Evolutionary conservation across 129 eudicot genomes (phyloP), one percentile per base, ranked within the genome.

Genomic region (Flaveria trinervia): DNA sequence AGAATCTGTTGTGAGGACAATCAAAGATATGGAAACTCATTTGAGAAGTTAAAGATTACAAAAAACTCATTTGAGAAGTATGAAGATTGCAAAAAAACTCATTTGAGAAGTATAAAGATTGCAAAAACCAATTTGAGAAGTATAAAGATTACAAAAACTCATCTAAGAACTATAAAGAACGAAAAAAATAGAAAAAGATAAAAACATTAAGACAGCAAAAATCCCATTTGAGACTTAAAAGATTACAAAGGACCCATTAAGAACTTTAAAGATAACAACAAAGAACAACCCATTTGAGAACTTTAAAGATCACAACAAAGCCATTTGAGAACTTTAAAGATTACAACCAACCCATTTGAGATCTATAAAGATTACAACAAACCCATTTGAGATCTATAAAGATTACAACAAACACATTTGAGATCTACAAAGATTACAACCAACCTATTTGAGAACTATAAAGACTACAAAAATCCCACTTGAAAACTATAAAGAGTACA

Each of bases 1-100:
- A 7, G 7, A 50, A 50, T 64, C 67, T 69, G 56, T 77, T 77
- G 22, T 77, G 46, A 56, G 61, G 56, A 68, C 56, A 4, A 54
- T 26, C 15, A 68, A 44, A 30, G 56, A 22, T 41, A 68, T 30
- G 0, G 26, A 54, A 23, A 68, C 68, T 56, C 46, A 20, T 23
- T 54, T 77, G 8, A 77, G 41, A 49, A 26, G 9, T 45, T 26
- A 25, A 57, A 56, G 45, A 62, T 15, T 75, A 30, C 16, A 7
- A 39, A 49, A 25, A 70, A 5, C 44, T 41, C 75, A 70, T 70
- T 50, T 33, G 41, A 39, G 36, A 64, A 26, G 9, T 45, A 39
- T 26, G 16, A 57, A 56, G 45, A 62, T 15, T 75, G 48, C 16
- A 30, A 30, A 18, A 30, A 30, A 30, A 26, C 30, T 30, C 5